Conservation (phyloP, 129 eudicot genomes). For the Lactuca sativa region DNA sequence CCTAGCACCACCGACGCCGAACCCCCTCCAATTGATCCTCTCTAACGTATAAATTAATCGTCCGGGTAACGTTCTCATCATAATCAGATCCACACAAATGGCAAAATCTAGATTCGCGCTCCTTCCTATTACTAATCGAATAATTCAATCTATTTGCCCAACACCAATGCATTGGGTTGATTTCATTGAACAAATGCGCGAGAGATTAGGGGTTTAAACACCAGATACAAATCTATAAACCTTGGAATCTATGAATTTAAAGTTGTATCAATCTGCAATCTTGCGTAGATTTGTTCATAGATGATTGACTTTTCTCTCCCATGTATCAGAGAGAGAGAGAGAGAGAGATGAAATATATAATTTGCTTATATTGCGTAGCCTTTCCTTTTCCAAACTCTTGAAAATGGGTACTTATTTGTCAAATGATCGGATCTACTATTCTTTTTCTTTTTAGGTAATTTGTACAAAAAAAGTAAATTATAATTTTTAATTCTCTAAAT, state of each 20-base stretch:
- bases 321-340: conserved; percentile 9
- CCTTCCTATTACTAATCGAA: neutral
- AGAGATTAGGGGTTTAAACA: conserved; percentile 19
- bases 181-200: conserved; percentile 14
- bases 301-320: conserved; percentile 31
- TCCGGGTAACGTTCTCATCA: conserved; percentile 8
- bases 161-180: conserved; percentile 25
- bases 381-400: neutral
- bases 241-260: conserved; percentile 10
- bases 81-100: conserved; percentile 8
- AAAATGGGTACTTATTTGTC: conserved; percentile 18
- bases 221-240: conserved; percentile 1
- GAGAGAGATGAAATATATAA: conserved; percentile 17
- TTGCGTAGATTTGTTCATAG: conserved; percentile 24
- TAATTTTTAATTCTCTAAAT: no score
- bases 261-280: conserved; percentile 19
- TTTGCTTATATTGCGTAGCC: conserved; percentile 3
- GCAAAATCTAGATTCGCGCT: conserved; percentile 11
- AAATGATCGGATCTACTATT: conserved; percentile 18
- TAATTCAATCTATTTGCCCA: neutral
- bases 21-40: conserved; percentile 14
- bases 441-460: neutral
- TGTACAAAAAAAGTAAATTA: neutral
- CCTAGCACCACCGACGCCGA: conserved; percentile 27
- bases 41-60: conserved; percentile 12